These are phyloP conservation scores for Bipolaris cookei DNA, from an alignment of 2,329 filamentous ascomycete species.

Conservation along the genomic window DNA sequence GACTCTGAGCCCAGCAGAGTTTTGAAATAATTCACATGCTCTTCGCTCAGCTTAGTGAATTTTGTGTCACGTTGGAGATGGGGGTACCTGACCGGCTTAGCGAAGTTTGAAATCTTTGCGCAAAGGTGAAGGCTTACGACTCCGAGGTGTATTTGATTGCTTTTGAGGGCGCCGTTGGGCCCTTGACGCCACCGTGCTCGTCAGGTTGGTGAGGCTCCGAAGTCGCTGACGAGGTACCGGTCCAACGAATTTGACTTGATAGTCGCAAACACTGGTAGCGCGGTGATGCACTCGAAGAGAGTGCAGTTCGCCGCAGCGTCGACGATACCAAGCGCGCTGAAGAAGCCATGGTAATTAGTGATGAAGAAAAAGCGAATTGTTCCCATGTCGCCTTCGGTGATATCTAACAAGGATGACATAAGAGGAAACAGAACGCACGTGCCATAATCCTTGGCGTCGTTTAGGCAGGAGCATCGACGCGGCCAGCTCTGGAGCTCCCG, in stretches of 20 bases:
- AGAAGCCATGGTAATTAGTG: constrained; percentile 43
- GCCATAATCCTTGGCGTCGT: constrained; percentile 39
- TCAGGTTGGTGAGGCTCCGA: constrained; percentile 51
- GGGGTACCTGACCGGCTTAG: constrained; percentile 64
- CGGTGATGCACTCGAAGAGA: constrained; percentile 34
- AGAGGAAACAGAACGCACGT: constrained; percentile 33
- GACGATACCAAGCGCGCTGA: constrained; percentile 42
- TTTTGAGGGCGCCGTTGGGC: constrained; percentile 47
- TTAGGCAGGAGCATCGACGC: constrained; percentile 49
- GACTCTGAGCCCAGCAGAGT: constrained; percentile 77
- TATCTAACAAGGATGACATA: constrained; percentile 36
- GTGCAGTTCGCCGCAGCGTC: constrained; percentile 42
- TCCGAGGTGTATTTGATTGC: constrained; percentile 80
- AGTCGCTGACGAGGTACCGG: constrained; percentile 47
- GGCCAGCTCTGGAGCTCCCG: constrained; percentile 48
- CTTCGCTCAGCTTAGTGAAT: constrained; percentile 73
- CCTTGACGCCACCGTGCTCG: constrained; percentile 44
- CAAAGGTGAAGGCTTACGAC: constrained; percentile 56
- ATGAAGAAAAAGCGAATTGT: constrained; percentile 18
- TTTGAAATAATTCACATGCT: constrained; percentile 85
- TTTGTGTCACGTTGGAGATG: constrained; percentile 78
- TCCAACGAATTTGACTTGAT: constrained; percentile 46
- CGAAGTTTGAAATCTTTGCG: background rate
- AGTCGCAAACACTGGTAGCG: constrained; percentile 34
- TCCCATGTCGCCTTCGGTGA: constrained; percentile 23